A percentile compares a stretch with the other conserved stretches of the same genome.
phyloP scores from a whole-genome alignment of 2,329 filamentous ascomycete genomes.

The Penicillium psychrosexuale region DNA sequence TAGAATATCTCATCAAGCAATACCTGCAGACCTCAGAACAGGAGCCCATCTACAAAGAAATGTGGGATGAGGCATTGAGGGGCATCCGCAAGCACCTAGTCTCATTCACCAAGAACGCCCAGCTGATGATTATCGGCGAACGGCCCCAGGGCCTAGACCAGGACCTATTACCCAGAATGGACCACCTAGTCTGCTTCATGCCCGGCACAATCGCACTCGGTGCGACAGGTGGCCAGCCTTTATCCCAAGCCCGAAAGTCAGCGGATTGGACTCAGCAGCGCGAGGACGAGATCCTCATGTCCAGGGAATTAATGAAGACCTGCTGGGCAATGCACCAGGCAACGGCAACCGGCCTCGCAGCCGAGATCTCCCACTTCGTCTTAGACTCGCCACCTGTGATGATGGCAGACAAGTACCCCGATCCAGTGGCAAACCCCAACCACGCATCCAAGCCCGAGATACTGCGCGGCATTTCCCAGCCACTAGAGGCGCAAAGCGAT shows the following conservation, averaged over 20 bases:
- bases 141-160: conserved; percentile 67
- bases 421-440: conserved; percentile 31
- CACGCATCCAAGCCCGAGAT: conserved; percentile 35
- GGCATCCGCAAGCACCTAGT: conserved; percentile 90
- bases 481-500: conserved; percentile 31
- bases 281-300: conserved; percentile 82
- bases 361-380: conserved; percentile 90
- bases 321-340: conserved; percentile 97
- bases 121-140: conserved; percentile 88
- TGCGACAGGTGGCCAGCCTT: conserved; percentile 72
- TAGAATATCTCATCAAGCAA: conserved; percentile 96
- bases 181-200: conserved; percentile 96
- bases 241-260: conserved; percentile 70
- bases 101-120: conserved; percentile 76
- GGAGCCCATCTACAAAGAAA: conserved; percentile 80
- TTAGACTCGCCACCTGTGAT: conserved; percentile 64
- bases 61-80: conserved; percentile 84
- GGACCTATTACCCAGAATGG: conserved; percentile 78
- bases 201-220: conserved; percentile 91
- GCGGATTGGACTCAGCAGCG: conserved; percentile 72
- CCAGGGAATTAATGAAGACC: conserved; percentile 88
- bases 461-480: conserved; percentile 33
- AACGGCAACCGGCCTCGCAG: conserved; percentile 85
- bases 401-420: conserved; percentile 39
- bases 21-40: conserved; percentile 88